phyloP scores from a whole-genome alignment of 2,329 filamentous ascomycete species.

The Penicillium vulpinum region DNA sequence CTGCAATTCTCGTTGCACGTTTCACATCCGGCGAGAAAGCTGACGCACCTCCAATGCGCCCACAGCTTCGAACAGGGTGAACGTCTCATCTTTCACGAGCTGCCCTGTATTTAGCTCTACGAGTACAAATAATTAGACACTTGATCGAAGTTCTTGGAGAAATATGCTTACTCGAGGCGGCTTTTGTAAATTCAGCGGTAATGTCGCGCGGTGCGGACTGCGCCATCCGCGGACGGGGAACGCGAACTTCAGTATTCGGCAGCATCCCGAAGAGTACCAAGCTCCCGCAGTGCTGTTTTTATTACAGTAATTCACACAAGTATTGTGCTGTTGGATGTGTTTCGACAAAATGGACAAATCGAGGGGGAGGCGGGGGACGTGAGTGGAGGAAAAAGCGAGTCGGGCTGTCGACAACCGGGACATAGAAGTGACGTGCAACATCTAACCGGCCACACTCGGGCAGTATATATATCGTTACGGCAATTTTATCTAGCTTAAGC shows the following conservation, averaged over 20 bases:
- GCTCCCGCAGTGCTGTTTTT: slow-evolving; percentile 28
- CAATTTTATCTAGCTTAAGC: slow-evolving; percentile 4
- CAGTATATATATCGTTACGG: slow-evolving; percentile 9
- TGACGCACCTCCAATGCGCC: slow-evolving; percentile 63
- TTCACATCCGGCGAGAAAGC: slow-evolving; percentile 9
- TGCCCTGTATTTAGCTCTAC: slow-evolving; percentile 75
- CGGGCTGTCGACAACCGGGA: slow-evolving; percentile 14
- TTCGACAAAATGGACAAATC: slow-evolving; percentile 13
- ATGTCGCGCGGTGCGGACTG: slow-evolving; percentile 52
- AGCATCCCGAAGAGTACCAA: slow-evolving; percentile 30
- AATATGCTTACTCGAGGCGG: slow-evolving; percentile 49
- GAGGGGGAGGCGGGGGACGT: slow-evolving; percentile 16
- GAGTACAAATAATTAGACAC: slow-evolving; percentile 5
- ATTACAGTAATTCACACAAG: slow-evolving; percentile 7
- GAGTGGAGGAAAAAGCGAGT: slow-evolving; percentile 26
- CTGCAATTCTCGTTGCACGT: slow-evolving; percentile 3
- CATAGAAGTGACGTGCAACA: slow-evolving; percentile 24
- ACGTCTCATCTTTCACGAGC: slow-evolving; percentile 88
- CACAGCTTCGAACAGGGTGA: slow-evolving; percentile 92
- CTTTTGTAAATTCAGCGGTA: slow-evolving; percentile 56
- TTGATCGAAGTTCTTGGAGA: neutral
- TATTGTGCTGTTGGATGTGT: slow-evolving; percentile 6
- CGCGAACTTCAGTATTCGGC: slow-evolving; percentile 35
- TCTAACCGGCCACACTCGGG: slow-evolving; percentile 7
- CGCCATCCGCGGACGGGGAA: slow-evolving; percentile 34